Evolutionary conservation across 257 asterid genomes (phyloP), one percentile per base, ranked within the genome.

Genomic region (Solanum acaule): DNA sequence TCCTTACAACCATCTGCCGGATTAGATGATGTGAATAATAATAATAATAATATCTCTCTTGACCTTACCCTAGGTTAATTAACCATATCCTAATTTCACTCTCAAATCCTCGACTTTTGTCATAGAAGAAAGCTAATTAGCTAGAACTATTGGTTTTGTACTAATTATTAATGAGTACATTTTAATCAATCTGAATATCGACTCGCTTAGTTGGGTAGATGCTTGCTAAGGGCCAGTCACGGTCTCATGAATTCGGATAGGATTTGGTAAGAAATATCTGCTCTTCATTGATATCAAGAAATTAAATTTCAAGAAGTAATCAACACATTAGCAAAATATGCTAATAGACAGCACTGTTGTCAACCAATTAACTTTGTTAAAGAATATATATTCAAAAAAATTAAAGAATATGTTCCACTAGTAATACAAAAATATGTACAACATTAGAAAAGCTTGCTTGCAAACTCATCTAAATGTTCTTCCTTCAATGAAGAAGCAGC

Each of bases 381-480:
- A 79, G 38, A 79, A 79, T 2, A 42, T 42, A 81, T 9, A 2
- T 46, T 27, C 33, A 25, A 27, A 46, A 81, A 25, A 46, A 44
- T 46, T 81, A 81, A 81, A 27, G 68, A 81, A 81, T 81, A 46
- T 81, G 85, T 81, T 79, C 16, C 5, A 5, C 9, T 46, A 46
- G 40, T 27, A 81, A 2, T 46, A 46, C 85, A 81, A 44, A 29
- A 27, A 44, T 46, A 81, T 44, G 27, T 46, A 16, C 37, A 79
- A 79, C 35, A 78, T 42, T 59, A 94, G 89, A 94, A 95, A 78
- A 95, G 95, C 93, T 94, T 95, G 97, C 98, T 94, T 10, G 92
- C 98, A 86, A 93, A 94, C 78, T 94, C 94, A 6, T 92, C 92
- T 4, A 25, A 61, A 23, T 42, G 87, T 20, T 65, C 93, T 27